Evolutionary conservation across 768 basidiomycete species (phyloP).

Genomic region (Suillus cothurnatus): DNA sequence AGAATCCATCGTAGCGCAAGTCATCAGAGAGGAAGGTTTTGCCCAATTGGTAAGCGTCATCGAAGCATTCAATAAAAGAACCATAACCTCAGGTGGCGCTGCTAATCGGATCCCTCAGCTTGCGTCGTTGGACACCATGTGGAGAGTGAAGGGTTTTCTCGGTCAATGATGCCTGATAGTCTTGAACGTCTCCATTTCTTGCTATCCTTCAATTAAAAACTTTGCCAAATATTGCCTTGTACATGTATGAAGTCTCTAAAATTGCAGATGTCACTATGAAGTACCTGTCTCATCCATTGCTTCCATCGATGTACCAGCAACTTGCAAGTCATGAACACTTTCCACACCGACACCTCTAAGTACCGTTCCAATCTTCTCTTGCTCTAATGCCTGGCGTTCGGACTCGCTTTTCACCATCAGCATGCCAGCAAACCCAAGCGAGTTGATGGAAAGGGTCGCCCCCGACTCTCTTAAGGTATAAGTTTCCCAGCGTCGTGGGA

Average conservation of each 20-base stretch:
- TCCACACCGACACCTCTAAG: constrained; percentile 63
- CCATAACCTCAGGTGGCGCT: constrained; percentile 6
- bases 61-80: background rate
- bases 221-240: background rate
- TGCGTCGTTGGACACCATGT: constrained; percentile 54
- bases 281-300: constrained; percentile 23
- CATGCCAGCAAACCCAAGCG: constrained; percentile 90
- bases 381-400: constrained; percentile 70
- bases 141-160: constrained; percentile 47
- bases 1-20: constrained; percentile 57
- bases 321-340: constrained; percentile 70
- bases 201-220: background rate
- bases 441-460: constrained; percentile 73
- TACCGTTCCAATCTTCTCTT: constrained; percentile 63
- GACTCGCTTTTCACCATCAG: constrained; percentile 81
- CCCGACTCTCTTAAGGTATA: constrained; percentile 54
- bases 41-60: constrained; percentile 58
- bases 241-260: background rate
- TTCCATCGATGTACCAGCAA: constrained; percentile 48
- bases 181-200: background rate
- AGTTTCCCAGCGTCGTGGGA: constrained; percentile 75
- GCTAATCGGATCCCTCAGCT: constrained; percentile 40
- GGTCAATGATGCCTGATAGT: constrained; percentile 16
- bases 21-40: constrained; percentile 79
- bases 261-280: background rate